phyloP scores from a whole-genome alignment of 2,329 filamentous ascomycete genomes.

The Epichloe scottii region DNA sequence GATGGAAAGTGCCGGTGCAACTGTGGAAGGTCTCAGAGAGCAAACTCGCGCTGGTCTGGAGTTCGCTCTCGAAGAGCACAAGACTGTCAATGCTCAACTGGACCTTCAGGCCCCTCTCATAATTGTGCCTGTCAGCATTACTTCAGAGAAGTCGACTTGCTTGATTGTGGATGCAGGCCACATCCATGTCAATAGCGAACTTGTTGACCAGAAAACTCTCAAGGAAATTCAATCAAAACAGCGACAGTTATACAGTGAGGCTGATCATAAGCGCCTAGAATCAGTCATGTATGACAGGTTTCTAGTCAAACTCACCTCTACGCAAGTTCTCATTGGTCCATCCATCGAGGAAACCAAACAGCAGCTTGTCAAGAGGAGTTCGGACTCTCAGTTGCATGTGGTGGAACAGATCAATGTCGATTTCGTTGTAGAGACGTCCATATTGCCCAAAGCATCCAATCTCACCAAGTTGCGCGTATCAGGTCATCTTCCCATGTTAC shows the following conservation, averaged over 20 bases:
- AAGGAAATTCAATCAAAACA: slow-evolving; percentile 87
- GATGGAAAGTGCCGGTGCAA: slow-evolving; percentile 90
- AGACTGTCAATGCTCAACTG: slow-evolving; percentile 91
- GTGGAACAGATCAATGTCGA: slow-evolving; percentile 97
- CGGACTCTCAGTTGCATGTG: slow-evolving; percentile 66
- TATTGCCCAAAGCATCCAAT: slow-evolving; percentile 89
- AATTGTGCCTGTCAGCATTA: slow-evolving; percentile 90
- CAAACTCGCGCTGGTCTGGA: slow-evolving; percentile 93
- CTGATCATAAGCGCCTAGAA: slow-evolving; percentile 79
- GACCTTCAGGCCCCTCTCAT: slow-evolving; percentile 93
- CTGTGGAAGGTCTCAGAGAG: slow-evolving; percentile 85
- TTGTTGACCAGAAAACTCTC: slow-evolving; percentile 85
- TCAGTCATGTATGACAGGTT: slow-evolving; percentile 98
- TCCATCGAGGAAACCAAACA: slow-evolving; percentile 82
- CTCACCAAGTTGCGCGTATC: slow-evolving; percentile 85
- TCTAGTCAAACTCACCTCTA: slow-evolving; percentile 81
- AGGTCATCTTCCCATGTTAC: slow-evolving; percentile 81
- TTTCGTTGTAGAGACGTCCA: slow-evolving; percentile 91
- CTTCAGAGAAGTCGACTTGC: slow-evolving; percentile 66
- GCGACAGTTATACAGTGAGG: slow-evolving; percentile 71
- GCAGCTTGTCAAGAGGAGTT: slow-evolving; percentile 58
- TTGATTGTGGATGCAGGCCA: slow-evolving; percentile 94
- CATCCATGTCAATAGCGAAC: slow-evolving; percentile 82
- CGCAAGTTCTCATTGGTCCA: slow-evolving; percentile 87
- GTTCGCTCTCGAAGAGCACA: slow-evolving; percentile 94